phyloP scores from a whole-genome alignment of 2,329 filamentous ascomycete species.

The Rhinocladiella similis region DNA sequence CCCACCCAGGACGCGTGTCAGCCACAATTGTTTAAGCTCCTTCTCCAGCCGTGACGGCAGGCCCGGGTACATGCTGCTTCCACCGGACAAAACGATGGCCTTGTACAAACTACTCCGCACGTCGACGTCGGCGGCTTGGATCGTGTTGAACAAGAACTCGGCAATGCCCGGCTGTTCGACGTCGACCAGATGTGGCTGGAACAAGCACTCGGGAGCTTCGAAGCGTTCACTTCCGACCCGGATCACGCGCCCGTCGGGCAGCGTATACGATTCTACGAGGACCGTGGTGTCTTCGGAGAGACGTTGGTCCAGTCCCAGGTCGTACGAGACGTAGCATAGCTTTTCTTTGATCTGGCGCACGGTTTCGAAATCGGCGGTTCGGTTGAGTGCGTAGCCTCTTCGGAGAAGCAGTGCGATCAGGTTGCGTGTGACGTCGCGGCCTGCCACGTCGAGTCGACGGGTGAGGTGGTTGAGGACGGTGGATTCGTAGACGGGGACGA shows the following conservation, averaged over 20 bases:
- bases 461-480: conserved; percentile 97
- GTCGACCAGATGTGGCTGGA: conserved; percentile 97
- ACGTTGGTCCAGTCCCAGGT: conserved; percentile 92
- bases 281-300: conserved; percentile 97
- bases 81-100: conserved; percentile 93
- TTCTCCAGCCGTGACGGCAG: conserved; percentile 94
- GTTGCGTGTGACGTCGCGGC: conserved; percentile 96
- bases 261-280: conserved; percentile 93
- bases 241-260: conserved; percentile 94
- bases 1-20: conserved; percentile 84
- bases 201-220: conserved; percentile 95
- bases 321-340: conserved; percentile 98
- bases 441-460: conserved; percentile 88
- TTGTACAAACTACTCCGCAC: conserved; percentile 93
- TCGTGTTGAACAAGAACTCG: conserved; percentile 98
- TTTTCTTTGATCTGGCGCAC: conserved; percentile 99
- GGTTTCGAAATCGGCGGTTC: conserved; percentile 97
- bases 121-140: conserved; percentile 92
- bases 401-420: conserved; percentile 91
- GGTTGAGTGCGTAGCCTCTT: conserved; percentile 93
- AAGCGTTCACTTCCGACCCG: conserved; percentile 95
- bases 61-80: conserved; percentile 98
- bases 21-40: conserved; percentile 97
- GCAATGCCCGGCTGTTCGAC: conserved; percentile 96
- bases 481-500: conserved; percentile 97